Evolutionary conservation across 768 basidiomycete genomes (phyloP).

Genomic region (Tulasnella calospora): DNA sequence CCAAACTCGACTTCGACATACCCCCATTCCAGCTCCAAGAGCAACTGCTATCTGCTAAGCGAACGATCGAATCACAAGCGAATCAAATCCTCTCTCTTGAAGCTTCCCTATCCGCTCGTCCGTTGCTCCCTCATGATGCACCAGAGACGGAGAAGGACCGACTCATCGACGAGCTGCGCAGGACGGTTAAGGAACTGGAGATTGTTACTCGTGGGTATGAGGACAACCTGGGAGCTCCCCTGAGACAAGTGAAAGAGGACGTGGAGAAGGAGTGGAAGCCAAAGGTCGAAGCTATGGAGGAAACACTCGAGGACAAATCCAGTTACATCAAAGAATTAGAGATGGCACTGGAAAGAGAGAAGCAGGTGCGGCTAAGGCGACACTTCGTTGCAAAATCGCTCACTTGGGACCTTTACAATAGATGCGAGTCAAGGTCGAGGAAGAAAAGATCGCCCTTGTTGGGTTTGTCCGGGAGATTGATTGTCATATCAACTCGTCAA

Average conservation of each 20-base stretch:
- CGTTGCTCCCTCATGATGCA: conserved; percentile 58
- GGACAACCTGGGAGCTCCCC: conserved; percentile 63
- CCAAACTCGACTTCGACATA: conserved; percentile 86
- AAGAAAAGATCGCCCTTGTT: conserved; percentile 69
- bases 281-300: conserved; percentile 53
- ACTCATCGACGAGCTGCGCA: conserved; percentile 64
- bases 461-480: conserved; percentile 82
- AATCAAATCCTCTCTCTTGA: conserved; percentile 82
- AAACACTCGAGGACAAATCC: conserved; percentile 56
- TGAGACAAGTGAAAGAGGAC: conserved; percentile 62
- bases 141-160: conserved; percentile 70
- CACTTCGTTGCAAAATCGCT: background rate
- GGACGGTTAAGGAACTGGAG: conserved; percentile 75
- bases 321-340: conserved; percentile 71
- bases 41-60: conserved; percentile 72
- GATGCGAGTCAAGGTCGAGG: conserved; percentile 61
- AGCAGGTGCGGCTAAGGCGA: conserved; percentile 45
- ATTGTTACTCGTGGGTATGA: conserved; percentile 65
- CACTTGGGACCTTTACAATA: conserved; percentile 31
- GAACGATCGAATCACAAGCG: conserved; percentile 73
- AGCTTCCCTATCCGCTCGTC: conserved; percentile 65
- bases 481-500: conserved; percentile 26
- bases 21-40: conserved; percentile 80
- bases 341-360: conserved; percentile 72
- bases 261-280: conserved; percentile 68